Conservation (phyloP, 202 grass and related monocot species). For the Setaria viridis region DNA sequence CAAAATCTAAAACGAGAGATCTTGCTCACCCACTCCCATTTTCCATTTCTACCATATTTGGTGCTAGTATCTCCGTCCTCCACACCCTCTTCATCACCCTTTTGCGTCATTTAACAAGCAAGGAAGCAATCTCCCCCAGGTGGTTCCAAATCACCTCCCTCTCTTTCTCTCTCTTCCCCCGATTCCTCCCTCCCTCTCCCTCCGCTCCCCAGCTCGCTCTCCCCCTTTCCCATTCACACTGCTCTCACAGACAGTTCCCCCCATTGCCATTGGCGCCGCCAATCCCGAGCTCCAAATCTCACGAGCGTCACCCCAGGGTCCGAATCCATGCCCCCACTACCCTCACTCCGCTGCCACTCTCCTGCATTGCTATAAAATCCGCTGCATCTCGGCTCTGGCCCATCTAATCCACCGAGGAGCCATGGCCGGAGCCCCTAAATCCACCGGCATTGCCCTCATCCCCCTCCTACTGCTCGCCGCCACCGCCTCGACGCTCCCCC, state of each 20-base stretch:
- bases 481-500: conserved; percentile 38
- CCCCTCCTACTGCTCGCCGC: conserved; percentile 34
- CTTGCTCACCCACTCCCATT: not conserved
- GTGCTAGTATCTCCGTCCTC: not conserved
- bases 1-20: not conserved
- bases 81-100: conserved; percentile 14
- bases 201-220: not conserved
- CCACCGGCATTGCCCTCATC: conserved; percentile 46
- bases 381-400: conserved; percentile 32
- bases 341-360: conserved; percentile 39
- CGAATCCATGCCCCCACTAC: conserved; percentile 28
- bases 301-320: conserved; percentile 23
- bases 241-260: not conserved
- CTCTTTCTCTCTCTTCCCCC: not conserved
- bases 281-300: conserved; percentile 46
- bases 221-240: conserved; percentile 39
- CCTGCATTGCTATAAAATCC: conserved; percentile 56
- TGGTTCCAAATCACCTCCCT: conserved; percentile 38
- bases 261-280: conserved; percentile 28
- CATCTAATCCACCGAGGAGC: conserved; percentile 41
- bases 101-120: conserved; percentile 60
- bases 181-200: not conserved
- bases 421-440: conserved; percentile 35
- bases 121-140: conserved; percentile 51
- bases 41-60: not conserved